Base-by-base conservation (phyloP, 2,329 filamentous ascomycete species). In the Talaromyces verruculosus region DNA sequence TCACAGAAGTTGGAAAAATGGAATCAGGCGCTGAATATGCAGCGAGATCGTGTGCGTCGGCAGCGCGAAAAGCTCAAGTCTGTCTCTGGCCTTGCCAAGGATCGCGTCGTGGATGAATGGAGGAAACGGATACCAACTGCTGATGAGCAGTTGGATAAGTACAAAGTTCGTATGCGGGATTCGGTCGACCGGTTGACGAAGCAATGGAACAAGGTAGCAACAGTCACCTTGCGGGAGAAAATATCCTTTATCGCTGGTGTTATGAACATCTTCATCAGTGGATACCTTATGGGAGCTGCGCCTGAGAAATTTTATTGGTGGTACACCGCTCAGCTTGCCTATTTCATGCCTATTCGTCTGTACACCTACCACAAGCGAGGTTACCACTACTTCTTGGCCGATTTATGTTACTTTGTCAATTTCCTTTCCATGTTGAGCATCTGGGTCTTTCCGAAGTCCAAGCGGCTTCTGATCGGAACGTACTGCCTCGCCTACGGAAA, bases 351-450 rank as follows among this genome's bases (percentile, higher is more conserved):
- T 13, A 91, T 99, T 71, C 90, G 95, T 59, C 94, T 88, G 80
- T 95, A 93, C 81, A 91, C 90, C 66, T 99, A 99, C 79, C 92
- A 92, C 75, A 88, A 89, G 72, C 91, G 91, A 66, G 95, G 94
- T 65, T 97, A 96, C 74, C 93, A 97, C 79, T 99, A 99, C 81
- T 98, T 99, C 79, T 83, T 98, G 33, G 94, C 93, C 43, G 95
- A 99, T 78, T 87, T 99, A 55, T 99, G 95, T 82, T 99, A 99
- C 81, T 99, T 98, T 74, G 93, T 96, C 84, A 99, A 99, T 79
- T 81, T 97, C 39, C 84, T 99, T 63, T 82, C 91, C 37, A 83
- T 94, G 69, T 82, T 96, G 67, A 91, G 88, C 71, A 87, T 99
- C 61, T 99, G 94, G 93, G 84, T 91, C 39, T 97, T 98, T 73